phyloP scores from a whole-genome alignment of 2,329 filamentous ascomycete species.

The Nannizzia gypsea region DNA sequence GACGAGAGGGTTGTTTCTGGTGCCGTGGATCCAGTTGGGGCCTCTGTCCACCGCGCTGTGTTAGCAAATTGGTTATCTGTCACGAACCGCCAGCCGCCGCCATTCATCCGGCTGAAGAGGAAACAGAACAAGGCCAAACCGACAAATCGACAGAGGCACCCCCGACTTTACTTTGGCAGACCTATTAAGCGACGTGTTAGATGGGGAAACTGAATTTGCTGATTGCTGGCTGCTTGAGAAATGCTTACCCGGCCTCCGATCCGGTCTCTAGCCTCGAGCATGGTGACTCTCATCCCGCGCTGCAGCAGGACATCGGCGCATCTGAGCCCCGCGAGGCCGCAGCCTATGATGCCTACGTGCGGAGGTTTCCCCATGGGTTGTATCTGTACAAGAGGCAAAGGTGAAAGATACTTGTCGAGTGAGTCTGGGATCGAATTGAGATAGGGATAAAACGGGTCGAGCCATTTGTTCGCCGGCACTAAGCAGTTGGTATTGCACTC shows the following conservation, averaged over 20 bases:
- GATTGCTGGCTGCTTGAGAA: background rate
- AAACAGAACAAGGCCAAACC: slow-evolving; percentile 17
- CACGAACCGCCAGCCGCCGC: too few relatives aligned
- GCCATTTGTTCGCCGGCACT: slow-evolving; percentile 11
- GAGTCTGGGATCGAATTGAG: slow-evolving; percentile 6
- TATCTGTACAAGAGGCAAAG: background rate
- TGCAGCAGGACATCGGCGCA: slow-evolving; percentile 48
- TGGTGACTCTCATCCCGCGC: slow-evolving; percentile 46
- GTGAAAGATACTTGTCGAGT: background rate
- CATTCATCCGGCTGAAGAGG: too few relatives aligned
- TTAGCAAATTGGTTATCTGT: background rate
- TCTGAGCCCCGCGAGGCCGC: slow-evolving; percentile 48
- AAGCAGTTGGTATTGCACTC: slow-evolving; percentile 17
- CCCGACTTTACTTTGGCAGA: slow-evolving; percentile 38
- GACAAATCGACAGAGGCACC: slow-evolving; percentile 48
- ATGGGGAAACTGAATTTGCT: slow-evolving; percentile 11
- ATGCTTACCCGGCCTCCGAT: slow-evolving; percentile 45
- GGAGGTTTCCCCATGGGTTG: slow-evolving; percentile 30
- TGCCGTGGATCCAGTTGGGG: slow-evolving; percentile 55
- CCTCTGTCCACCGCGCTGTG: slow-evolving; percentile 32
- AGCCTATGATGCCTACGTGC: slow-evolving; percentile 48
- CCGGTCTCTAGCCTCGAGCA: slow-evolving; percentile 48
- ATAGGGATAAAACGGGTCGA: slow-evolving; percentile 7
- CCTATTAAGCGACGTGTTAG: slow-evolving; percentile 23
- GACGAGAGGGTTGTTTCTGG: slow-evolving; percentile 47